Evolutionary conservation across 2,329 filamentous ascomycete species (phyloP).

Genomic region (Fusarium sp.): DNA sequence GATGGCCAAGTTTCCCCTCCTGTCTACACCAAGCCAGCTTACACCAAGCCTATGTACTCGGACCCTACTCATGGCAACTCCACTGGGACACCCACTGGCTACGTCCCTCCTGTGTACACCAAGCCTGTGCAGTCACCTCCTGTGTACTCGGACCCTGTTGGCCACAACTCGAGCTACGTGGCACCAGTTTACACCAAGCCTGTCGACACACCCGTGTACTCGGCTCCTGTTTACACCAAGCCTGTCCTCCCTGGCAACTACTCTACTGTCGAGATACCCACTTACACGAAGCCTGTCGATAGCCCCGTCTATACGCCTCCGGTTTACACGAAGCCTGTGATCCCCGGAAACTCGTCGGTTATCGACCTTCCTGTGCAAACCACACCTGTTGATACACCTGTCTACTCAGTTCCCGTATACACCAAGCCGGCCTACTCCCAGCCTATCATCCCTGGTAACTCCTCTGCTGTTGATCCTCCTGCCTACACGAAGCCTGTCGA

Average conservation of each 20-base stretch:
- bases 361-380: conserved; percentile 14
- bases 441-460: conserved; percentile 21
- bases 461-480: conserved; percentile 12
- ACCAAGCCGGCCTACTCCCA: conserved; percentile 19
- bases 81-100: conserved; percentile 24
- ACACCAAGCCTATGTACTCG: conserved; percentile 30
- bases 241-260: conserved; percentile 14
- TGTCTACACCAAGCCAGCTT: conserved; percentile 24
- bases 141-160: conserved; percentile 7
- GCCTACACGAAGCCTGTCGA: conserved; percentile 25
- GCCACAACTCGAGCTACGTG: conserved; percentile 2
- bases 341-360: conserved; percentile 10
- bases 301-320: conserved; percentile 22
- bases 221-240: conserved; percentile 31
- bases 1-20: conserved; percentile 25
- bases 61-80: conserved; percentile 27
- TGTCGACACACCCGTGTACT: conserved; percentile 18
- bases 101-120: conserved; percentile 25
- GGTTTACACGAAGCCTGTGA: conserved; percentile 14
- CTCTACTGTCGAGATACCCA: conserved; percentile 8
- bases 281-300: conserved; percentile 24
- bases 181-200: conserved; percentile 27
- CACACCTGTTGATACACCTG: conserved; percentile 1
- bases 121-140: conserved; percentile 21
- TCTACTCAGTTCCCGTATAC: conserved; percentile 25